Evolutionary conservation across 306 rosid genomes (phyloP).

Genomic region (Astragalus glycyphyllos): DNA sequence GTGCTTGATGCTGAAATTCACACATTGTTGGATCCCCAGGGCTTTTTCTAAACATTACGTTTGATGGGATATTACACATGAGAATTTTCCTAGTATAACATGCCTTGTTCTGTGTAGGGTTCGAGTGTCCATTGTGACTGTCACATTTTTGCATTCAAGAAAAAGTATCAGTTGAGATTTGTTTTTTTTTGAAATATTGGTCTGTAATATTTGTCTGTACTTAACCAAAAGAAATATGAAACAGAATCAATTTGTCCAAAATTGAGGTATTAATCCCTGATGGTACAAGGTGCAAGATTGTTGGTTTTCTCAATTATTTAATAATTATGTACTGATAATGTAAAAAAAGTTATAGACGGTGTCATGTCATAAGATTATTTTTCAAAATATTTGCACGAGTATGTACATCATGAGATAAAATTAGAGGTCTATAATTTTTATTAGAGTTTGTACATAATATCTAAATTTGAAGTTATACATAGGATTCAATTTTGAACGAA

Average conservation of each 20-base stretch:
- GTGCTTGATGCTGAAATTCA: constrained; percentile 40
- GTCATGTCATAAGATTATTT: too few relatives aligned
- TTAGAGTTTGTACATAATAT: too few relatives aligned
- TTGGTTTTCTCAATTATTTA: not conserved
- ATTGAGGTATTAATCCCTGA: not conserved
- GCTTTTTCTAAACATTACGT: not conserved
- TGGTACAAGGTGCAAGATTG: not conserved
- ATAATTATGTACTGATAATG: too few relatives aligned
- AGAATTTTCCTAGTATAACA: constrained; percentile 36
- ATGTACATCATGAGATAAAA: too few relatives aligned
- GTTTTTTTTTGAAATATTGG: constrained; percentile 42
- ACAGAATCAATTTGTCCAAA: constrained; percentile 28
- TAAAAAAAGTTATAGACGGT: too few relatives aligned
- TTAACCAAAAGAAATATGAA: constrained; percentile 33
- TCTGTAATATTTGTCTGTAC: constrained; percentile 38
- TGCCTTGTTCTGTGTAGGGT: constrained; percentile 45
- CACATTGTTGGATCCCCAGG: constrained; percentile 36
- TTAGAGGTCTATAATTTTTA: too few relatives aligned
- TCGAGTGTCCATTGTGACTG: constrained; percentile 35
- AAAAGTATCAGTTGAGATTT: constrained; percentile 21
- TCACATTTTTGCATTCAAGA: constrained; percentile 45
- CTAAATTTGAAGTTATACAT: too few relatives aligned
- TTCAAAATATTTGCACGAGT: too few relatives aligned
- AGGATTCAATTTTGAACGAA: too few relatives aligned
- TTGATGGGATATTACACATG: constrained; percentile 38